Percentiles rank a stretch among this genome's conserved stretches.
Conservation (phyloP, 805 yeast genomes). For the Candida krabiensis region DNA sequence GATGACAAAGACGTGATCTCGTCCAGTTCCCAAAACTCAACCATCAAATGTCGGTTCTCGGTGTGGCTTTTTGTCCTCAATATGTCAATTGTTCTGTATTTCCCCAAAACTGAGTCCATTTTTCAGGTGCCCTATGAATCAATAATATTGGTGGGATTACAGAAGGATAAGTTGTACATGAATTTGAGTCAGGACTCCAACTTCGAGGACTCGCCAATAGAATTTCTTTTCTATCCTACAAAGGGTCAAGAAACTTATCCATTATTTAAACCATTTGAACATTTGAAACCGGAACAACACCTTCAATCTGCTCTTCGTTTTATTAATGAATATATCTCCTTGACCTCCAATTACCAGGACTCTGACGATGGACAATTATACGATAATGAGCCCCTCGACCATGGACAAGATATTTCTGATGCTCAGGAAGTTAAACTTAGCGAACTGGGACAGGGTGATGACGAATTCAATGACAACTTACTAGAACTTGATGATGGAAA, state of each 20-base stretch:
- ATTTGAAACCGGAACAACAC: constrained; percentile 15
- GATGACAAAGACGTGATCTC: neutral
- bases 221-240: constrained; percentile 13
- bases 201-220: constrained; percentile 12
- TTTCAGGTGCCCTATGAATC: constrained; percentile 25
- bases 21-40: neutral
- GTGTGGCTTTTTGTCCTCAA: constrained; percentile 28
- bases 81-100: constrained; percentile 19
- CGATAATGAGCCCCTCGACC: constrained; percentile 4
- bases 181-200: constrained; percentile 7
- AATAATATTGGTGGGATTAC: constrained; percentile 20
- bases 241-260: constrained; percentile 15
- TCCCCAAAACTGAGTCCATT: constrained; percentile 12
- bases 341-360: constrained; percentile 15
- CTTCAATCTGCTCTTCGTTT: constrained; percentile 19
- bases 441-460: constrained; percentile 30
- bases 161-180: constrained; percentile 12
- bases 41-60: constrained; percentile 6
- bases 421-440: constrained; percentile 19
- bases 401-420: neutral
- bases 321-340: constrained; percentile 23
- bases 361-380: constrained; percentile 16
- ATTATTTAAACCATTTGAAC: constrained; percentile 21
- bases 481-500: constrained; percentile 13
- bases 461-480: constrained; percentile 23